phyloP scores from a whole-genome alignment of 2,329 filamentous ascomycete genomes.

The Raffaelea arxii region DNA sequence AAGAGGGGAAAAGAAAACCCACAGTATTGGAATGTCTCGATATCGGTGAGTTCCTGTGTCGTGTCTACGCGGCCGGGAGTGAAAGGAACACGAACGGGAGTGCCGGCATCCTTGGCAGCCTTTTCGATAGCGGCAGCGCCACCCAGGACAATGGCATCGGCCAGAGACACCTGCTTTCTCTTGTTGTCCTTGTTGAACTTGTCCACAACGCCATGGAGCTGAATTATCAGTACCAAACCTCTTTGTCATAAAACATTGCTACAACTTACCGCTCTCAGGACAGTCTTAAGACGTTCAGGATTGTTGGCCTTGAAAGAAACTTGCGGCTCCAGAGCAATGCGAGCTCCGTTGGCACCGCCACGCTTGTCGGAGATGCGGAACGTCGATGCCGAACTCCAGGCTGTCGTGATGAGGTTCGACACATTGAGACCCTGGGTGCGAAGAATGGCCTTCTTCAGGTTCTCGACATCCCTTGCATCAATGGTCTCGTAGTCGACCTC shows the following conservation, averaged over 20 bases:
- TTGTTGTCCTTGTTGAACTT: conserved; percentile 44
- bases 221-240: neutral
- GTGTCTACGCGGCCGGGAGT: conserved; percentile 64
- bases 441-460: conserved; percentile 59
- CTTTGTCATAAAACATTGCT: neutral
- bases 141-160: conserved; percentile 67
- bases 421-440: conserved; percentile 42
- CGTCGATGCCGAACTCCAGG: conserved; percentile 60
- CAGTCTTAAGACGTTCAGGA: conserved; percentile 51
- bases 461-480: conserved; percentile 49
- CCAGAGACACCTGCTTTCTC: conserved; percentile 62
- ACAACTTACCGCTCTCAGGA: conserved; percentile 34
- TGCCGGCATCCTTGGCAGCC: conserved; percentile 35
- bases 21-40: conserved; percentile 47
- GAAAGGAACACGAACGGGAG: conserved; percentile 53
- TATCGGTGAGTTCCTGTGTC: conserved; percentile 61
- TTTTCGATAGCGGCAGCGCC: conserved; percentile 50
- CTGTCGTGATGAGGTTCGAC: conserved; percentile 52
- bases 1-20: too few species aligned
- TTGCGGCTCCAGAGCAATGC: conserved; percentile 64
- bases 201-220: conserved; percentile 53
- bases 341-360: conserved; percentile 72
- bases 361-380: conserved; percentile 72
- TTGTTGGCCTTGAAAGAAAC: conserved; percentile 67
- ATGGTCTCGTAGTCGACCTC: conserved; percentile 46